A percentile compares a stretch with the other conserved stretches of the same genome.
Evolutionary conservation across 2,329 filamentous ascomycete species (phyloP).

Genomic region (Gyromitra esculenta): DNA sequence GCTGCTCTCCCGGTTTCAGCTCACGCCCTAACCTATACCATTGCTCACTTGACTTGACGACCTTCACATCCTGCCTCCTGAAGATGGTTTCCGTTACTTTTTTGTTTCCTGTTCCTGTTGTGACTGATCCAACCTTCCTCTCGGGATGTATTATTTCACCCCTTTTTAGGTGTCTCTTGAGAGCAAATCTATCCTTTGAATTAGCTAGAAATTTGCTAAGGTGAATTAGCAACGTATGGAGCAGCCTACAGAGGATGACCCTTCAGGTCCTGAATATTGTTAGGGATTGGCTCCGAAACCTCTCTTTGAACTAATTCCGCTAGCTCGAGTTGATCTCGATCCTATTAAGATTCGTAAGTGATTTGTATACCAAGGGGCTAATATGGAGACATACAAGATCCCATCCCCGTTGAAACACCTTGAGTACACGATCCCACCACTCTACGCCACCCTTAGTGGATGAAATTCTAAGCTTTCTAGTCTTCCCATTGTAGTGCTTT

Average conservation of each 20-base stretch:
- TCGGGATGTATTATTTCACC: constrained; percentile 83
- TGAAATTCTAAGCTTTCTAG: constrained; percentile 82
- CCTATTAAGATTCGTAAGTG: constrained; percentile 58
- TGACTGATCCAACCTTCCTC: constrained; percentile 79
- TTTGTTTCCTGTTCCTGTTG: constrained; percentile 68
- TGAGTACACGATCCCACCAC: constrained; percentile 66
- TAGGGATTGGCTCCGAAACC: constrained; percentile 82
- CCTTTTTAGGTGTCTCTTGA: constrained; percentile 83
- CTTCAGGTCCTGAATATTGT: constrained; percentile 86
- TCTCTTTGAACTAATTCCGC: constrained; percentile 76
- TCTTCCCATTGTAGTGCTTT: constrained; percentile 91
- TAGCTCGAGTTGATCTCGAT: constrained; percentile 85
- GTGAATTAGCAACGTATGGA: constrained; percentile 30
- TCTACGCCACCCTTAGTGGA: constrained; percentile 66
- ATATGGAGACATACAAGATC: constrained; percentile 42
- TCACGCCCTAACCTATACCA: constrained; percentile 91
- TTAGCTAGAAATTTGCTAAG: background rate
- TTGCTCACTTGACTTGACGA: constrained; percentile 80
- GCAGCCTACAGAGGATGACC: constrained; percentile 75
- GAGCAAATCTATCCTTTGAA: constrained; percentile 63
- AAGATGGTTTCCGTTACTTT: constrained; percentile 76
- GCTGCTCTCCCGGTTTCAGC: constrained; percentile 80
- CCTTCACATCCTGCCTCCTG: constrained; percentile 79
- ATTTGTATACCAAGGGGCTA: background rate
- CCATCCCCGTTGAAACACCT: constrained; percentile 60